Evolutionary conservation across 2,329 filamentous ascomycete genomes (phyloP).

Genomic region (Cladophialophora psammophila): DNA sequence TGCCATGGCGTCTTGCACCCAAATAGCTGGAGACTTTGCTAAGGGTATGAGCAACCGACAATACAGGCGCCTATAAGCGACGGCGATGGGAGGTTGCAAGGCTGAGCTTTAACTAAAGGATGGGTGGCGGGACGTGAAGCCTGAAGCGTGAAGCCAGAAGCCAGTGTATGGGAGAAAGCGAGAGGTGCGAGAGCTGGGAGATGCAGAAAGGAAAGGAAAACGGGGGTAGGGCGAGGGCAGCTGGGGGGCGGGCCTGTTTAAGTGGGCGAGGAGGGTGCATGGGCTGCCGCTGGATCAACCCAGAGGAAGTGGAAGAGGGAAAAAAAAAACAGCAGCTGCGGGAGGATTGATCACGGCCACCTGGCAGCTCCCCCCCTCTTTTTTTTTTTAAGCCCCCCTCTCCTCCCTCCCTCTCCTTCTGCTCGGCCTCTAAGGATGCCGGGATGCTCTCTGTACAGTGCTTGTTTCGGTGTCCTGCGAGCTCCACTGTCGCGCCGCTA

Average conservation of each 20-base stretch:
- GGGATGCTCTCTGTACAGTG: slow-evolving; percentile 10
- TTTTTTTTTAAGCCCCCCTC: slow-evolving; percentile 7
- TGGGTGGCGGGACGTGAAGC: slow-evolving; percentile 46
- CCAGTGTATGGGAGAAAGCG: slow-evolving; percentile 15
- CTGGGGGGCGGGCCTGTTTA: slow-evolving; percentile 47
- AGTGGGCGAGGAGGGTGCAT: slow-evolving; percentile 35
- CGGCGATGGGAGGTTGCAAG: slow-evolving; percentile 18
- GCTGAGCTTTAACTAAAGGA: slow-evolving; percentile 44
- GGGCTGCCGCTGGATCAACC: slow-evolving; percentile 35
- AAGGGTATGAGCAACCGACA: neutral
- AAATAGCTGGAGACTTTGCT: neutral
- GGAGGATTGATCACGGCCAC: slow-evolving; percentile 13
- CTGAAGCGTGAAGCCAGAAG: slow-evolving; percentile 9
- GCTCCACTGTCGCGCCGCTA: slow-evolving; percentile 31
- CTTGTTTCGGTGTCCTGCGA: slow-evolving; percentile 21
- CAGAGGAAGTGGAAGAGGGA: neutral
- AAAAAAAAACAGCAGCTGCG: slow-evolving; percentile 13
- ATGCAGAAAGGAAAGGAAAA: slow-evolving; percentile 17
- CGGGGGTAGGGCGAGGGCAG: slow-evolving; percentile 38
- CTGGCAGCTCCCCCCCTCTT: neutral
- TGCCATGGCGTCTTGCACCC: slow-evolving; percentile 30
- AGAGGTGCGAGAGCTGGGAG: slow-evolving; percentile 17
- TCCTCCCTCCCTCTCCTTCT: slow-evolving; percentile 4
- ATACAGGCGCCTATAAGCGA: slow-evolving; percentile 16
- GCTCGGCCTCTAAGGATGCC: slow-evolving; percentile 12